Evolutionary conservation across 108 stramenopile species (phyloP).

Genomic region (Licmophora abbreviata): DNA sequence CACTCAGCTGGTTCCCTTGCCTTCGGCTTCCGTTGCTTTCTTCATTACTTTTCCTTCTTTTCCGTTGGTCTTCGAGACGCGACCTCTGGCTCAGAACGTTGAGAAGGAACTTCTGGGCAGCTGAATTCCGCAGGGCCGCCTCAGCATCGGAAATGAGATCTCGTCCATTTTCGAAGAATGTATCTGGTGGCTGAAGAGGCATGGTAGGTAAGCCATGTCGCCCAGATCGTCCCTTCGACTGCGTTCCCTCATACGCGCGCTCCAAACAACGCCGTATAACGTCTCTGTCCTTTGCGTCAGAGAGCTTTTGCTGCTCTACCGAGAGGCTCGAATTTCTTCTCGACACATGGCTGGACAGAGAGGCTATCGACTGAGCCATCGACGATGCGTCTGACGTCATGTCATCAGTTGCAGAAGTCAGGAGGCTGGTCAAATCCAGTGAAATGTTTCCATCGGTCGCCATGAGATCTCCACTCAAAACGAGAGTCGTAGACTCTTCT

Average conservation of each 20-base stretch:
- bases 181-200: too few species aligned
- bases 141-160: conserved; percentile 73
- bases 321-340: conserved; percentile 3
- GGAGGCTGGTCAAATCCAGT: conserved; percentile 34
- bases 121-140: conserved; percentile 64
- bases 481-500: conserved; percentile 1
- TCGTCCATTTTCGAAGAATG: conserved; percentile 55
- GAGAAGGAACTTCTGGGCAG: conserved; percentile 70
- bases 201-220: too few species aligned
- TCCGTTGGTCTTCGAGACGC: conserved; percentile 46
- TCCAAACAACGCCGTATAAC: conserved; percentile 63
- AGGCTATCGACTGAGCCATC: conserved; percentile 4
- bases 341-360: neutral
- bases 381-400: conserved; percentile 19
- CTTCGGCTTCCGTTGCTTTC: conserved; percentile 14
- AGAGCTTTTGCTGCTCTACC: conserved; percentile 45
- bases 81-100: conserved; percentile 61
- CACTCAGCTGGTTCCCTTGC: conserved; percentile 15
- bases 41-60: neutral
- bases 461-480: neutral
- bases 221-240: neutral
- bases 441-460: conserved; percentile 15
- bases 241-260: conserved; percentile 23
- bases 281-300: conserved; percentile 67
- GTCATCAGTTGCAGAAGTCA: conserved; percentile 33